Evolutionary conservation across 495 filamentous ascomycete species (phyloP).

Genomic region (Lasiosphaeria hispida): DNA sequence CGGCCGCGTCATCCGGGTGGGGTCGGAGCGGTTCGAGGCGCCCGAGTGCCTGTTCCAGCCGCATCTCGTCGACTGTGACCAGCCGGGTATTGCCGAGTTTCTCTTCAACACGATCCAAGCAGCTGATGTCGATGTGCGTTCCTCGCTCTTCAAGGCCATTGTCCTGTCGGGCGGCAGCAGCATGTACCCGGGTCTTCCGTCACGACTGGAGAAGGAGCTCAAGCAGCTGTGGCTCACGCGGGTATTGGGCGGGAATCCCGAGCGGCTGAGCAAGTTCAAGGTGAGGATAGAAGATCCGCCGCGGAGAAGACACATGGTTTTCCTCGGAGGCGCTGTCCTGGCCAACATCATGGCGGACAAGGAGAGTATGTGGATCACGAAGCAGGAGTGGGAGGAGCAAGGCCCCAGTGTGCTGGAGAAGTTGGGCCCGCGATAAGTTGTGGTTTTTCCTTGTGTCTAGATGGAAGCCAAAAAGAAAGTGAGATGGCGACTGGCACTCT

Average conservation of each 20-base stretch:
- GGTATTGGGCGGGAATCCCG: slow-evolving; percentile 84
- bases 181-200: slow-evolving; percentile 98
- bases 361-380: slow-evolving; percentile 97
- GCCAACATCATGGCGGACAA: slow-evolving; percentile 99
- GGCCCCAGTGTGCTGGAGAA: slow-evolving; percentile 84
- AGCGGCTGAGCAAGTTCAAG: slow-evolving; percentile 97
- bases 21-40: slow-evolving; percentile 95
- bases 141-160: slow-evolving; percentile 92
- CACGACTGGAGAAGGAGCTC: slow-evolving; percentile 93
- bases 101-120: slow-evolving; percentile 98
- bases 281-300: slow-evolving; percentile 98
- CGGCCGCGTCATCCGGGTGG: slow-evolving; percentile 91
- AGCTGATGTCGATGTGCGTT: slow-evolving; percentile 91
- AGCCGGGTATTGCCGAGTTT: slow-evolving; percentile 93
- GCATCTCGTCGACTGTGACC: slow-evolving; percentile 95
- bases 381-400: slow-evolving; percentile 95
- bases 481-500: too few relatives aligned
- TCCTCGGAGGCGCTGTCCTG: slow-evolving; percentile 93
- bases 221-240: slow-evolving; percentile 98
- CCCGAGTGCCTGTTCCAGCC: slow-evolving; percentile 99
- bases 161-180: slow-evolving; percentile 93
- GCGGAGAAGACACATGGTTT: slow-evolving; percentile 96
- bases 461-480: too few relatives aligned
- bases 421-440: slow-evolving; percentile 71
- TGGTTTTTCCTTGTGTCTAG: not conserved